phyloP scores from a whole-genome alignment of 1,139 yeast species.

The Geotrichum candidum region DNA sequence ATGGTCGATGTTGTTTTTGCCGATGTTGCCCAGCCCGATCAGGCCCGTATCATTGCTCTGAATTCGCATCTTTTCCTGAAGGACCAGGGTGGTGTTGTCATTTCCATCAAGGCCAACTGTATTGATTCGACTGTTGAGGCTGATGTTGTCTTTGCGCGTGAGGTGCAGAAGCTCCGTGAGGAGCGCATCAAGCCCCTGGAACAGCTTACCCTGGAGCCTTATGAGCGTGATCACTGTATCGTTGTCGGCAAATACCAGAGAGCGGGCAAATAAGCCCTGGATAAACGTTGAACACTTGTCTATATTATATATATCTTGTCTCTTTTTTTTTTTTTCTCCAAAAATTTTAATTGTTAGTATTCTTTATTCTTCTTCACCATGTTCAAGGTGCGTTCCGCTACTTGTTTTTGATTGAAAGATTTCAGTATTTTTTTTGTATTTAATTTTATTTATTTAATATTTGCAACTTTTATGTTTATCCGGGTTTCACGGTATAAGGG shows the following conservation, averaged over 20 bases:
- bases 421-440: neutral
- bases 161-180: constrained; percentile 94
- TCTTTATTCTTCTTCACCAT: neutral
- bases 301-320: neutral
- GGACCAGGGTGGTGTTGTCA: constrained; percentile 9
- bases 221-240: constrained; percentile 99
- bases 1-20: constrained; percentile 99
- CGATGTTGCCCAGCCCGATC: constrained; percentile 99
- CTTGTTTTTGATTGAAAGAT: neutral
- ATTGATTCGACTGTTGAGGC: constrained; percentile 98
- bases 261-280: constrained; percentile 54
- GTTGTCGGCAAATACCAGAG: constrained; percentile 95
- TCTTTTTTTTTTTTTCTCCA: neutral
- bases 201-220: constrained; percentile 92
- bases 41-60: constrained; percentile 98
- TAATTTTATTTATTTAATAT: too few species aligned
- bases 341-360: neutral
- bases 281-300: neutral
- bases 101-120: constrained; percentile 57
- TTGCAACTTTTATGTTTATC: neutral
- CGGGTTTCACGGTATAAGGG: neutral
- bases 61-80: constrained; percentile 35
- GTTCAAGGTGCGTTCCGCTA: neutral
- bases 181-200: constrained; percentile 98
- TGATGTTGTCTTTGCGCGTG: constrained; percentile 91